Evolutionary conservation across 2,329 filamentous ascomycete genomes (phyloP).

Genomic region (Aspergillus niger): DNA sequence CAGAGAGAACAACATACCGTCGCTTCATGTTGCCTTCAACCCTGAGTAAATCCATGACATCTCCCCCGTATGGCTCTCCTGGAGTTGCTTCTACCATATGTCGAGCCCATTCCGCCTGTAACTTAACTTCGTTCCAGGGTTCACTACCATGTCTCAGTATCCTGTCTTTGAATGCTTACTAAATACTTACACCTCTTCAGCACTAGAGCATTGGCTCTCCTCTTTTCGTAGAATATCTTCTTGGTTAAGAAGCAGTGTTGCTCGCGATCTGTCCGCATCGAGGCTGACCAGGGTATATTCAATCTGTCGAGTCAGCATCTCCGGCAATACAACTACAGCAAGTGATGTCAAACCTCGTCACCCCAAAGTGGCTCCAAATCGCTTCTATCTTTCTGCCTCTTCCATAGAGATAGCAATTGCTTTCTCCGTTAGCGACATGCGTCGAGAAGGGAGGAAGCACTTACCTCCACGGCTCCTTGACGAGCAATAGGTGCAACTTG

Average conservation of each 20-base stretch:
- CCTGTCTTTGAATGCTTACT: not conserved
- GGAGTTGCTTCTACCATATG: constrained; percentile 22
- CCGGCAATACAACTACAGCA: too few species aligned
- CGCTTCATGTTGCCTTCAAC: constrained; percentile 22
- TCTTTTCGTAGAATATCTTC: constrained; percentile 12
- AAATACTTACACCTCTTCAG: not conserved
- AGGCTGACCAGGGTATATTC: constrained; percentile 16
- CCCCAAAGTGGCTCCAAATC: constrained; percentile 14
- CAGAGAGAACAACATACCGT: constrained; percentile 2
- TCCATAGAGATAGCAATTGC: constrained; percentile 18
- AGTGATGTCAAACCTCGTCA: constrained; percentile 13
- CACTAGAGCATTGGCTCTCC: not conserved
- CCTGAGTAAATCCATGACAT: constrained; percentile 13
- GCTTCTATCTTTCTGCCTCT: constrained; percentile 4
- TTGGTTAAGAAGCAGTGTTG: constrained; percentile 16
- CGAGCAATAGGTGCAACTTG: constrained; percentile 3
- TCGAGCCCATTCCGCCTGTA: constrained; percentile 19
- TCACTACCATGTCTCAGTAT: not conserved
- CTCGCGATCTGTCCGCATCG: constrained; percentile 6
- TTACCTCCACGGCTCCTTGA: constrained; percentile 1
- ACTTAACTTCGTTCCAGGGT: not conserved
- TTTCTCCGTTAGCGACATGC: not conserved
- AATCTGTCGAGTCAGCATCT: constrained; percentile 4
- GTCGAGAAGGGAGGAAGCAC: not conserved
- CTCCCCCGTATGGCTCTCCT: constrained; percentile 18